A percentile compares a stretch with the other conserved stretches of the same genome.
Conservation (phyloP, 2,329 filamentous ascomycete genomes). For the Sclerotinia trifoliorum region DNA sequence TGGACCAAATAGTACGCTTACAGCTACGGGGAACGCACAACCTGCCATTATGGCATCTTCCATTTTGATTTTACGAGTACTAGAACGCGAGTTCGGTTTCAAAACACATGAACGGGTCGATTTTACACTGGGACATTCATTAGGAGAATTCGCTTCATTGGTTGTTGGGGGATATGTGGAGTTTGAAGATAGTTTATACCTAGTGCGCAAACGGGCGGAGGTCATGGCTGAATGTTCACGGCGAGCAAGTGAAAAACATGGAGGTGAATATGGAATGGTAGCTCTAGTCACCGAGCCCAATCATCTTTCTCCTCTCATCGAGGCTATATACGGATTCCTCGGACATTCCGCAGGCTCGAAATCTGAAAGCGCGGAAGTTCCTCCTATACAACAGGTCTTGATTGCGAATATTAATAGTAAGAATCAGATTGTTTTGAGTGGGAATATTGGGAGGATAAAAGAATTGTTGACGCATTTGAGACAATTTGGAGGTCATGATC, state of each 20-base stretch:
- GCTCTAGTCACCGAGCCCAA: constrained; percentile 84
- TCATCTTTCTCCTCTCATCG: constrained; percentile 67
- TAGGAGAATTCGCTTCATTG: constrained; percentile 90
- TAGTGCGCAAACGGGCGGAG: constrained; percentile 76
- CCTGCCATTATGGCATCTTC: constrained; percentile 96
- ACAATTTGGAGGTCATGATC: constrained; percentile 89
- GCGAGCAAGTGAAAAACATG: constrained; percentile 62
- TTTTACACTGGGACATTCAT: constrained; percentile 82
- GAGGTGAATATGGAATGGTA: constrained; percentile 90
- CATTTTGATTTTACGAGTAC: constrained; percentile 80
- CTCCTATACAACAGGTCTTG: constrained; percentile 79
- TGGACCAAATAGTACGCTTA: constrained; percentile 75
- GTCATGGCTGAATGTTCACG: constrained; percentile 77
- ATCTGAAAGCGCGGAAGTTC: constrained; percentile 64
- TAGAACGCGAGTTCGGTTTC: constrained; percentile 84
- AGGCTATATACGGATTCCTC: constrained; percentile 76
- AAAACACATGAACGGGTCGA: constrained; percentile 68
- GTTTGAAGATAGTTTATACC: constrained; percentile 72
- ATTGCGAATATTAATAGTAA: constrained; percentile 95
- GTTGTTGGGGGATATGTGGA: constrained; percentile 78
- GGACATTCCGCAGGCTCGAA: constrained; percentile 66
- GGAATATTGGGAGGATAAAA: constrained; percentile 78
- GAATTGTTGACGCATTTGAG: constrained; percentile 79
- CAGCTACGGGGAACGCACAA: constrained; percentile 82
- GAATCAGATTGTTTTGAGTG: constrained; percentile 93